These are phyloP conservation scores for Triangularia verruculosa DNA, from an alignment of 2,329 filamentous ascomycete genomes.

Conservation along the genomic window DNA sequence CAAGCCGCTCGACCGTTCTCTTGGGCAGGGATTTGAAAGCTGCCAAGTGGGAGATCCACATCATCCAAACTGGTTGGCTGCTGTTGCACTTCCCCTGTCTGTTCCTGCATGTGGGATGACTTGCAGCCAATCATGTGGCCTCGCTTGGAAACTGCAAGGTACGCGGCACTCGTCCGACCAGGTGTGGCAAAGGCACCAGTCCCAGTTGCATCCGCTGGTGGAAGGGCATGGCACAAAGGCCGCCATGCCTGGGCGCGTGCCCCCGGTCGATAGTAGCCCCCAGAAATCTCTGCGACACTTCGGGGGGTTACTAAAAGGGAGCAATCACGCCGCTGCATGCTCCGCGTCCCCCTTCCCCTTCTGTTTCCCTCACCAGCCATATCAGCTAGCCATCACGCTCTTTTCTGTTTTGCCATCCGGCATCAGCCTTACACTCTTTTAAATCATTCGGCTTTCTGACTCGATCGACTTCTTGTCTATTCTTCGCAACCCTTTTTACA, in stretches of 20 bases:
- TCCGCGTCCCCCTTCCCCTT: constrained; percentile 18
- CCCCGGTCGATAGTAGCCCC: constrained; percentile 1
- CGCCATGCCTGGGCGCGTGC: constrained; percentile 6
- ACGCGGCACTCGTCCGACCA: constrained; percentile 17
- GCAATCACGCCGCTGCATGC: constrained; percentile 14
- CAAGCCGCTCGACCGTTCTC: not conserved
- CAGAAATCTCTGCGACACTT: constrained; percentile 8
- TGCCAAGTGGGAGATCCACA: constrained; percentile 6
- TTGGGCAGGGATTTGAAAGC: constrained; percentile 10
- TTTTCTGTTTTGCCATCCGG: constrained; percentile 23
- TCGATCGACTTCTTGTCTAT: constrained; percentile 10
- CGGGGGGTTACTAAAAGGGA: constrained; percentile 23
- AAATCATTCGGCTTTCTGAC: constrained; percentile 13
- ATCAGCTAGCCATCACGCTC: constrained; percentile 27
- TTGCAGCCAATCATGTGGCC: not conserved
- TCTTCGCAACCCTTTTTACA: constrained; percentile 9
- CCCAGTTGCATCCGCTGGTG: constrained; percentile 6
- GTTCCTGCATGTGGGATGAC: constrained; percentile 13
- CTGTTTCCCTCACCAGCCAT: constrained; percentile 19
- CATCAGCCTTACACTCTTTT: constrained; percentile 30
- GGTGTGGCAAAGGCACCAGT: constrained; percentile 7
- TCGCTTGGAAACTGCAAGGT: constrained; percentile 16
- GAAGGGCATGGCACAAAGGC: not conserved
- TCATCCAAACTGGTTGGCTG: constrained; percentile 11
- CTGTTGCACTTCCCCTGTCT: not conserved